Percentiles rank a stretch among this genome's conserved stretches.
These are phyloP conservation scores for Phaseolus lunatus DNA, from an alignment of 306 rosid species.

Conservation along the genomic window DNA sequence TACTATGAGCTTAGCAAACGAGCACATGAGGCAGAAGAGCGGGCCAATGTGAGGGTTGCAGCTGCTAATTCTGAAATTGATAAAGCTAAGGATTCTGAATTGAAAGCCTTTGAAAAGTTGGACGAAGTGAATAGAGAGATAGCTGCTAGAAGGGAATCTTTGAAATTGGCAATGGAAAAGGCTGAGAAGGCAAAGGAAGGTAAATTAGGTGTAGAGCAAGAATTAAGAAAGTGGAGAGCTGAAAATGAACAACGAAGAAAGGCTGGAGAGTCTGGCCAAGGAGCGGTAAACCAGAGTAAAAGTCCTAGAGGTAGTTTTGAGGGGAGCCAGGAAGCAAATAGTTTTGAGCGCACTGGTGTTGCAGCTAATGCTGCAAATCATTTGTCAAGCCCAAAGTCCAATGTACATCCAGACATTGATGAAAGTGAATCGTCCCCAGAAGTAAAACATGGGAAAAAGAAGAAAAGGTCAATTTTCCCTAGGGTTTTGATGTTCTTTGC, in stretches of 20 bases:
- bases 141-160: slow-evolving; percentile 75
- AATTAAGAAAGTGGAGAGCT: slow-evolving; percentile 94
- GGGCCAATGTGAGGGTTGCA: slow-evolving; percentile 77
- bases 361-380: slow-evolving; percentile 44
- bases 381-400: slow-evolving; percentile 61
- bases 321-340: slow-evolving; percentile 59
- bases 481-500: slow-evolving; percentile 91
- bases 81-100: slow-evolving; percentile 82
- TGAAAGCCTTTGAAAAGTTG: slow-evolving; percentile 75
- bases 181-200: slow-evolving; percentile 99
- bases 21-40: slow-evolving; percentile 96
- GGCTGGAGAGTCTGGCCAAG: slow-evolving; percentile 67
- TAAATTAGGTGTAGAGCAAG: slow-evolving; percentile 93
- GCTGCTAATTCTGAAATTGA: slow-evolving; percentile 80
- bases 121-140: slow-evolving; percentile 82
- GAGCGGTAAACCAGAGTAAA: slow-evolving; percentile 53
- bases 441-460: slow-evolving; percentile 67
- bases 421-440: slow-evolving; percentile 68
- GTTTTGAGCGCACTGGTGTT: slow-evolving; percentile 42
- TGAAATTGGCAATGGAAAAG: slow-evolving; percentile 80
- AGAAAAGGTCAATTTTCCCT: slow-evolving; percentile 79
- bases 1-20: slow-evolving; percentile 94
- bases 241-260: slow-evolving; percentile 85
- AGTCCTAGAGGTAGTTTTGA: slow-evolving; percentile 82
- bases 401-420: slow-evolving; percentile 37